A percentile compares a stretch with the other conserved stretches of the same genome.
These are phyloP conservation scores for Kodamaea sagamina DNA, from an alignment of 805 yeast species.

Conservation along the genomic window DNA sequence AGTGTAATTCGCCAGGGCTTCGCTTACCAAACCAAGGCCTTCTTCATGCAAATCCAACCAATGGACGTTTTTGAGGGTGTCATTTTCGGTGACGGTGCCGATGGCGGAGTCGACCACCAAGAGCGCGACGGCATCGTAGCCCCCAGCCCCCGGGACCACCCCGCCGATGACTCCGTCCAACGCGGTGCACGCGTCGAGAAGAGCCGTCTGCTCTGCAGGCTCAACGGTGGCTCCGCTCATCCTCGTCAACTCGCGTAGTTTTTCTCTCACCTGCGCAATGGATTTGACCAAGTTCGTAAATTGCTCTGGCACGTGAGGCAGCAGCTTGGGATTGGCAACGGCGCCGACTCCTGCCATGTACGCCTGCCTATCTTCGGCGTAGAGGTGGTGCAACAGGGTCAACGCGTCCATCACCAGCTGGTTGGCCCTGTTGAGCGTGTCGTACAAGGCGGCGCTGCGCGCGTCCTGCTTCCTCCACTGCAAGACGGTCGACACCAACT, in stretches of 20 bases:
- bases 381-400: constrained; percentile 34
- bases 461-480: constrained; percentile 64
- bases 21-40: constrained; percentile 56
- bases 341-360: constrained; percentile 34
- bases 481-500: constrained; percentile 74
- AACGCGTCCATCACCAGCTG: constrained; percentile 53
- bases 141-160: constrained; percentile 99
- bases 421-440: constrained; percentile 59
- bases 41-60: constrained; percentile 74
- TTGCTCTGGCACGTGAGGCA: neutral
- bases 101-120: constrained; percentile 54
- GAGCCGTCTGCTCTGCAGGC: constrained; percentile 70
- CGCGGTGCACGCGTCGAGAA: constrained; percentile 53
- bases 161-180: constrained; percentile 85
- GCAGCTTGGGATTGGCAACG: constrained; percentile 13
- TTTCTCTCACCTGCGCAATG: constrained; percentile 52
- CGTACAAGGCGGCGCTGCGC: constrained; percentile 55
- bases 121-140: constrained; percentile 87
- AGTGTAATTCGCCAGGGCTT: constrained; percentile 21
- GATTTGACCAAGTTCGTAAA: constrained; percentile 34
- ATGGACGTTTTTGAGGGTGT: constrained; percentile 42
- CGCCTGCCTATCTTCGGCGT: constrained; percentile 27
- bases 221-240: constrained; percentile 85
- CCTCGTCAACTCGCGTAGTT: constrained; percentile 60
- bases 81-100: constrained; percentile 18